phyloP scores from a whole-genome alignment of 805 yeast species.

The Komagataella populi region DNA sequence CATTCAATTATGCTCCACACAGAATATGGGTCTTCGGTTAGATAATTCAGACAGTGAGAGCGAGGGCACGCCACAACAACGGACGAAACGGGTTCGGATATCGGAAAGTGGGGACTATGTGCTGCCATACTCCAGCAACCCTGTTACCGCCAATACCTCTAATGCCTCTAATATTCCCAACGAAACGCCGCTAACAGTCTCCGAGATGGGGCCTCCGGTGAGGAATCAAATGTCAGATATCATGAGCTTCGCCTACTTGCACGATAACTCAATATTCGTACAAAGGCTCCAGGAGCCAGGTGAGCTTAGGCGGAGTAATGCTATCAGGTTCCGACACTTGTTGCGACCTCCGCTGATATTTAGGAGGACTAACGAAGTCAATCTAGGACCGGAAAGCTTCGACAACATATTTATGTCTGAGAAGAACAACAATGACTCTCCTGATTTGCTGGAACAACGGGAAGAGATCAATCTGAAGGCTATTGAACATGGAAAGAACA shows the following conservation, averaged over 20 bases:
- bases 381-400: not conserved
- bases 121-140: not conserved
- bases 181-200: not conserved
- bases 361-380: not conserved
- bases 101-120: constrained; percentile 6
- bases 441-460: not conserved
- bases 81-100: constrained; percentile 7
- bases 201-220: not conserved
- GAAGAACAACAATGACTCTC: not conserved
- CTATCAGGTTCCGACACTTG: not conserved
- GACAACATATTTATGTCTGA: not conserved
- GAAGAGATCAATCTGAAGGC: not conserved
- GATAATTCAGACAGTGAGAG: constrained; percentile 1
- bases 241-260: constrained; percentile 2
- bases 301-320: not conserved
- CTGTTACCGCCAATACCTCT: not conserved
- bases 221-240: not conserved
- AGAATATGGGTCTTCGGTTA: not conserved
- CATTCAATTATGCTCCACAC: not conserved
- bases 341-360: not conserved
- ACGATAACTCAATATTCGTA: constrained; percentile 23
- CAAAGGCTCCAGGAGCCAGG: not conserved
- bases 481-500: not conserved
- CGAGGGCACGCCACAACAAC: not conserved
- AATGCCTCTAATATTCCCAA: not conserved